These are phyloP conservation scores for Daucus carota DNA, from an alignment of 129 eudicot genomes.

Conservation along the genomic window DH1_v3.0 NC_030389.2:34951001-34951500, in stretches of 20 bases:
- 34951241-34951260: no score
- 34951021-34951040: neutral
- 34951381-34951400: no score
- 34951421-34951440: no score
- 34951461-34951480: neutral
- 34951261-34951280: neutral
- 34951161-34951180: neutral
- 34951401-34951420: neutral
- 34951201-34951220: neutral
- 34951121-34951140: neutral
- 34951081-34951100: neutral
- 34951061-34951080: neutral
- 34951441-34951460: neutral
- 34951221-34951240: neutral
- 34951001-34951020: neutral
- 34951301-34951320: no score
- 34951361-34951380: no score
- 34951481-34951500: no score
- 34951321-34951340: no score
- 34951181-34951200: neutral
- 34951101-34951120: neutral
- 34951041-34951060: neutral
- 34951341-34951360: no score
- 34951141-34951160: neutral
- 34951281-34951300: neutral